phyloP scores from a whole-genome alignment of 106 monocot genomes.

The Dendrobium catenatum region DNA sequence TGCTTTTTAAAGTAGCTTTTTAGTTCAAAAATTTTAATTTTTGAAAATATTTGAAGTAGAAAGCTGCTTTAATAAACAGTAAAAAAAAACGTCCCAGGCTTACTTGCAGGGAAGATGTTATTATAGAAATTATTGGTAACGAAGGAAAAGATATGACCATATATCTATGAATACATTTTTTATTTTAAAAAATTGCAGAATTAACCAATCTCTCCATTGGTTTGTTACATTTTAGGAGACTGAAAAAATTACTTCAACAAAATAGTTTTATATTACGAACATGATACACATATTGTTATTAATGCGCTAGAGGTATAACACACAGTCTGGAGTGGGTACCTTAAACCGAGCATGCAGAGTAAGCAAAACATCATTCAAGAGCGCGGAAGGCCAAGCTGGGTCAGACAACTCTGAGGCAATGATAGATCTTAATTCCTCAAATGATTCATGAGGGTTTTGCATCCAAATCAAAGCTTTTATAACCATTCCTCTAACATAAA shows the following conservation, averaged over 20 bases:
- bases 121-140: neutral
- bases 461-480: conserved; percentile 98
- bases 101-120: neutral
- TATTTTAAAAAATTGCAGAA: neutral
- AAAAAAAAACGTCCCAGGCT: too few relatives aligned
- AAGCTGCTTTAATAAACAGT: too few relatives aligned
- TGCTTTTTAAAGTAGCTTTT: too few relatives aligned
- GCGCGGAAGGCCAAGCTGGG: conserved; percentile 80
- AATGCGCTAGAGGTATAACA: neutral
- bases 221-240: neutral
- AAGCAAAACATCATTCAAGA: conserved; percentile 88
- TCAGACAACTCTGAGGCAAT: conserved; percentile 97
- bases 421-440: conserved; percentile 82
- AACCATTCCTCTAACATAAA: conserved; percentile 94
- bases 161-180: neutral
- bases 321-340: conserved; percentile 27
- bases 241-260: neutral
- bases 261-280: neutral
- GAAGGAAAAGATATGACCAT: neutral
- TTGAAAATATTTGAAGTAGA: too few relatives aligned
- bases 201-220: neutral
- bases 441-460: conserved; percentile 93
- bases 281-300: neutral
- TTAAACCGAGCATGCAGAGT: conserved; percentile 97
- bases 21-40: too few relatives aligned